Evolutionary conservation across 139 green algal genomes (phyloP).

Genomic region (Tetraselmis striata): DNA sequence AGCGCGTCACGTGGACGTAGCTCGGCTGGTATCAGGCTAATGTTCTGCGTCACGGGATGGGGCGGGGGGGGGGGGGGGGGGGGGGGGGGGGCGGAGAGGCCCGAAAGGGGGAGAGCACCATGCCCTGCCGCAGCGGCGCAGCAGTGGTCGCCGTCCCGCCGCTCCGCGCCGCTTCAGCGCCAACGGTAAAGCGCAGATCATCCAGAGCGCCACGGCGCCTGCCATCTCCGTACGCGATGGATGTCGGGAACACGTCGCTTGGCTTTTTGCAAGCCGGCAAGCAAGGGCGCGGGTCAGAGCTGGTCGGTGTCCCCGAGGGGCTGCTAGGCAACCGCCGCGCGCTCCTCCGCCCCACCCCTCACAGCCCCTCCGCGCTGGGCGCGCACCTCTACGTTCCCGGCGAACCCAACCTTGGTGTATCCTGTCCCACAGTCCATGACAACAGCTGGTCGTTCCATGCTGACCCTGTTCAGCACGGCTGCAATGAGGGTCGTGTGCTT

Average conservation of each 20-base stretch:
- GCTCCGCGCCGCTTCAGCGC: not conserved
- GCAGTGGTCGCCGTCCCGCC: not conserved
- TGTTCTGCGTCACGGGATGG: no score
- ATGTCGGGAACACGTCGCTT: not conserved
- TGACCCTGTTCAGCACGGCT: conserved; percentile 34
- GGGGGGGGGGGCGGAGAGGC: no score
- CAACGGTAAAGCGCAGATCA: not conserved
- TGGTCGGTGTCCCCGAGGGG: no score
- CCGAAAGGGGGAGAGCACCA: not conserved
- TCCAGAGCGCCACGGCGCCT: not conserved
- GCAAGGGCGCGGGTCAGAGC: not conserved
- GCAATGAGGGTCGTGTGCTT: no score
- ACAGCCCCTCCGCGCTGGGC: not conserved
- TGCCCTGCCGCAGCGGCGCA: not conserved
- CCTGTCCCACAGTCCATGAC: conserved; percentile 68
- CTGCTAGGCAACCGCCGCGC: no score
- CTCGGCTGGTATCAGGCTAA: no score
- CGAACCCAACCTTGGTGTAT: conserved; percentile 67
- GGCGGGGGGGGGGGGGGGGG: no score
- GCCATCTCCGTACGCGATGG: not conserved
- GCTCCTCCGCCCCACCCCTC: no score
- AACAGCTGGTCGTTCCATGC: conserved; percentile 33
- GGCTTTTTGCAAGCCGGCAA: not conserved
- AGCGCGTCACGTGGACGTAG: no score
- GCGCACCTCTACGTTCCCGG: conserved; percentile 45